Base-by-base conservation (phyloP, 345 rosid genomes). In the Geranium rotundifolium region DNA sequence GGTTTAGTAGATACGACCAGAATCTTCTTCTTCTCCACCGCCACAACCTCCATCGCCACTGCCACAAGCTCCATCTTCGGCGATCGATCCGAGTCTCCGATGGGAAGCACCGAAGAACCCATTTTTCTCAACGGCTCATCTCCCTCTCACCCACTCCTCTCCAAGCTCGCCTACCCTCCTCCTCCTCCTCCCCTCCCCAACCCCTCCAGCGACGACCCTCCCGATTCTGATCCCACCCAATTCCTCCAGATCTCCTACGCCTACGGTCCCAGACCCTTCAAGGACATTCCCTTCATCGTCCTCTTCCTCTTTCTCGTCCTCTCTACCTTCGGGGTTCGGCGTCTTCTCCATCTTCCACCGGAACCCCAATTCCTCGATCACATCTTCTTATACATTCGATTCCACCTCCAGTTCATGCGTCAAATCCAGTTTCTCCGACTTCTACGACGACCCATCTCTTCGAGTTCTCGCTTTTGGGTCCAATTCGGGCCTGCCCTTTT, bases 171-270 rank as follows among this genome's bases (percentile, higher is more conserved):
- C 13, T 14, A 69, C 18, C 61, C n/a, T n/a, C n/a, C n/a, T n/a
- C n/a, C n/a, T n/a, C n/a, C n/a, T n/a, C n/a, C 80, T n/a, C n/a
- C n/a, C 1, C 73, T 85, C 16, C 34, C 67, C 10, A 3, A 54
- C 2, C 57, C 57, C 9, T 57, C 60, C 76, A 27, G 9, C 62
- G 57, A 75, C 23, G 75, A 71, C 68, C 76, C 76, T 0, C 62
- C 73, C 10, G 85, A 84, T 0, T 50, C 80, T 41, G 91, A 92
- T 82, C 83, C 87, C 13, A 80, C 74, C 62, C 95, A 87, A 69
- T 92, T 68, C 77, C 85, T 89, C 65, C 96, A 92, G 82, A 89
- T 92, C 93, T 76, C 91, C 27, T 89, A 77, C 80, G 85, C 77
- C 52, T 77, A 76, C 41, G 92, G 88, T 1, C 91, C 87, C 5